phyloP scores from a whole-genome alignment of 306 rosid species.

The Prunus padus region DNA sequence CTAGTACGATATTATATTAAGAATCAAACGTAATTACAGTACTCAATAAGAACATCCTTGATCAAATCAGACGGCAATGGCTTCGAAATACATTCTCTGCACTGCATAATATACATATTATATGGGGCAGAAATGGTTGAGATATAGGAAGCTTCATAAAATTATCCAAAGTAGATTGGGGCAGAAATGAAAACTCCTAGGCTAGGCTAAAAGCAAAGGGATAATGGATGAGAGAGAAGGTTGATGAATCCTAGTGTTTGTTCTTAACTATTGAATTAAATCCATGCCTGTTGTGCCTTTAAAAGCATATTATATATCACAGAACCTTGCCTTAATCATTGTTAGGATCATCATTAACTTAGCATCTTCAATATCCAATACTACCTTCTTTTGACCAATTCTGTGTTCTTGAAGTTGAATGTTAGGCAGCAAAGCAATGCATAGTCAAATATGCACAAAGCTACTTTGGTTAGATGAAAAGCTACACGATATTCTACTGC shows the following conservation, averaged over 20 bases:
- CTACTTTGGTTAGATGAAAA: not conserved
- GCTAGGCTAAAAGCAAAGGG: constrained; percentile 26
- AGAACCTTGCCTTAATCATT: constrained; percentile 19
- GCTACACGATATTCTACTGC: too few relatives aligned
- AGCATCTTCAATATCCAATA: not conserved
- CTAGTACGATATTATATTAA: too few relatives aligned
- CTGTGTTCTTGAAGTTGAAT: not conserved
- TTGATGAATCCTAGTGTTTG: not conserved
- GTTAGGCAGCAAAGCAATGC: not conserved
- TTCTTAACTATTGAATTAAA: constrained; percentile 1
- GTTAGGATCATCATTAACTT: constrained; percentile 5
- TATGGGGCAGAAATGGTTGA: not conserved
- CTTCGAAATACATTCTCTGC: too few relatives aligned
- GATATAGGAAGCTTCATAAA: constrained; percentile 10
- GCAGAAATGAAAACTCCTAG: constrained; percentile 27
- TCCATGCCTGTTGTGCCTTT: not conserved
- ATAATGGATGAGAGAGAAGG: constrained; percentile 36
- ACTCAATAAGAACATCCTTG: too few relatives aligned
- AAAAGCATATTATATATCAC: constrained; percentile 14
- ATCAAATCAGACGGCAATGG: too few relatives aligned
- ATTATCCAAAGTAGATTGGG: constrained; percentile 17
- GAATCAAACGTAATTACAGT: too few relatives aligned
- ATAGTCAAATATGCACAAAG: constrained; percentile 18
- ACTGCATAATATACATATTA: not conserved
- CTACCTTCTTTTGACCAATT: constrained; percentile 6